A percentile compares a stretch with the other conserved stretches of the same genome.
phyloP scores from a whole-genome alignment of 2,329 filamentous ascomycete genomes.

The Fusarium papillatum region DNA sequence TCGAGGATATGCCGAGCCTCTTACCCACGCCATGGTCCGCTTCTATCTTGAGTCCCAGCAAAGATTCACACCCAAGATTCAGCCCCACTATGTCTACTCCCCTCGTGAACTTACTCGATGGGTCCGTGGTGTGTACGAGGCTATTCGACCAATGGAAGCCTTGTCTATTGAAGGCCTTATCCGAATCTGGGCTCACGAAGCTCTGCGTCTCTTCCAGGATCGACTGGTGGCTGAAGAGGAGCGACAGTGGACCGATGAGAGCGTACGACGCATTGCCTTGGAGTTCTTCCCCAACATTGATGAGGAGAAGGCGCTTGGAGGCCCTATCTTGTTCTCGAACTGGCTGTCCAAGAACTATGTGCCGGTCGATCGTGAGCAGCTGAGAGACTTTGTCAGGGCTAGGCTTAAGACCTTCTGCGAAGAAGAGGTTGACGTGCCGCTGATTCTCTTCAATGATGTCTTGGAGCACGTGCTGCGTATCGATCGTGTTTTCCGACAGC shows the following conservation, averaged over 20 bases:
- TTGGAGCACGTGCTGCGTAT: conserved; percentile 98
- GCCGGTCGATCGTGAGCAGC: conserved; percentile 93
- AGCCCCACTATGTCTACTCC: conserved; percentile 99
- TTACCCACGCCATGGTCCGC: conserved; percentile 98
- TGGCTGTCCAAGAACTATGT: conserved; percentile 99
- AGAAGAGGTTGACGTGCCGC: conserved; percentile 97
- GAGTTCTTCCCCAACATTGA: conserved; percentile 98
- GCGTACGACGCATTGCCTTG: conserved; percentile 86
- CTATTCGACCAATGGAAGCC: conserved; percentile 91
- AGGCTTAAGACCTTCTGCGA: conserved; percentile 98
- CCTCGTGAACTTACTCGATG: conserved; percentile 98
- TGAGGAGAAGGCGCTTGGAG: conserved; percentile 87
- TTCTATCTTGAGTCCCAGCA: conserved; percentile 96
- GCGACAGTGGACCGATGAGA: conserved; percentile 93
- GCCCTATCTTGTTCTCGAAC: conserved; percentile 98
- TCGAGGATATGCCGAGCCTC: conserved; percentile 93
- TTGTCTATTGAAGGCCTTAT: conserved; percentile 92
- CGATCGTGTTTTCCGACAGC: conserved; percentile 97
- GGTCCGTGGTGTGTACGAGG: conserved; percentile 98
- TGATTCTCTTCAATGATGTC: conserved; percentile 99
- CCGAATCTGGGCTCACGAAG: conserved; percentile 98
- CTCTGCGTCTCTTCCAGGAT: conserved; percentile 96
- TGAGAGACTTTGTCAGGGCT: conserved; percentile 98
- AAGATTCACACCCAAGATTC: conserved; percentile 94
- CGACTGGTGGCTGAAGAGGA: conserved; percentile 95